Evolutionary conservation across 2,329 filamentous ascomycete genomes (phyloP).

Genomic region (Phaeosphaeriaceae sp.): DNA sequence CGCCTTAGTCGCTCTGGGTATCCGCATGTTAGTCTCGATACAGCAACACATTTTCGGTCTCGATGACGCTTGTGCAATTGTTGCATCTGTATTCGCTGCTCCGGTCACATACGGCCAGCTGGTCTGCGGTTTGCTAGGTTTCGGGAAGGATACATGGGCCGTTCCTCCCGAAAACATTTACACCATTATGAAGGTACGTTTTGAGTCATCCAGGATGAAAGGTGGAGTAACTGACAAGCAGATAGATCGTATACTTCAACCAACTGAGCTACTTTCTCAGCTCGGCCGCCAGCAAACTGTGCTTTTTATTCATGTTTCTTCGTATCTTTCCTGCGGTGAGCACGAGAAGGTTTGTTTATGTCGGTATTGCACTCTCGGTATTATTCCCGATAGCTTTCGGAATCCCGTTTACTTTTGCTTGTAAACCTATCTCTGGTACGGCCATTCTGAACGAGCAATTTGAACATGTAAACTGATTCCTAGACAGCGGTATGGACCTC

Average conservation of each 20-base stretch:
- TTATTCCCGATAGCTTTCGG: constrained; percentile 20
- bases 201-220: background rate
- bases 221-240: background rate
- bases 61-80: constrained; percentile 21
- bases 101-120: constrained; percentile 20
- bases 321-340: constrained; percentile 32
- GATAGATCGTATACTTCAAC: constrained; percentile 14
- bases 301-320: constrained; percentile 33
- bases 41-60: constrained; percentile 11
- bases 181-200: constrained; percentile 5
- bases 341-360: constrained; percentile 9
- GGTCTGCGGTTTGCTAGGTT: constrained; percentile 36
- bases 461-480: background rate
- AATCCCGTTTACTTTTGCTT: constrained; percentile 14
- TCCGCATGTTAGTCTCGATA: constrained; percentile 29
- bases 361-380: constrained; percentile 11
- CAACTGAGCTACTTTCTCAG: constrained; percentile 37
- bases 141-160: constrained; percentile 60
- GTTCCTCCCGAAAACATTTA: constrained; percentile 49
- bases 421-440: constrained; percentile 10
- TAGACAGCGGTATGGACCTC: constrained; percentile 11
- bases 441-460: no score
- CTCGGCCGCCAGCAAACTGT: constrained; percentile 27
- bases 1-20: constrained; percentile 40
- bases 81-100: constrained; percentile 11